These are phyloP conservation scores for Penicillium pulvis DNA, from an alignment of 495 filamentous ascomycete species.

Conservation along the genomic window DNA sequence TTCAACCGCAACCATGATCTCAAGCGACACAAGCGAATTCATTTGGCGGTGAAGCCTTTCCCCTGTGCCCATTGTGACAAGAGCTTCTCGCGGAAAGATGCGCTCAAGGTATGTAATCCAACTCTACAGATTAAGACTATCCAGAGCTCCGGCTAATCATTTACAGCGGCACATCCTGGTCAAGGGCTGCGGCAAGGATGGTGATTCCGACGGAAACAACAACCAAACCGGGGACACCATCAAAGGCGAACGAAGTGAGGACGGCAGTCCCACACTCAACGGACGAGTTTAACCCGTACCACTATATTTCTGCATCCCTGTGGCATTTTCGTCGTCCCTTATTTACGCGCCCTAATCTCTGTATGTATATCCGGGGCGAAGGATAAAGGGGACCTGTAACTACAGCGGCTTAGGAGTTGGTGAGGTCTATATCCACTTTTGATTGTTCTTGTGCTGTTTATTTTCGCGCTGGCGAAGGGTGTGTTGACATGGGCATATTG, in stretches of 20 bases:
- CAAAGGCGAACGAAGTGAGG: slow-evolving; percentile 30
- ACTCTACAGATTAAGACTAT: neutral
- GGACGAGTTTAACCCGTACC: slow-evolving; percentile 18
- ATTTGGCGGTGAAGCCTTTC: slow-evolving; percentile 93
- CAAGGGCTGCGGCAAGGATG: slow-evolving; percentile 79
- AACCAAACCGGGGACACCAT: slow-evolving; percentile 15
- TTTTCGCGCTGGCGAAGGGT: slow-evolving; percentile 18
- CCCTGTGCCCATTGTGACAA: slow-evolving; percentile 92
- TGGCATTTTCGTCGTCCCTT: neutral
- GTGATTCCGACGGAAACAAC: slow-evolving; percentile 27
- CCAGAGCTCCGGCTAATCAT: slow-evolving; percentile 14
- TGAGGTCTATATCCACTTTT: slow-evolving; percentile 7
- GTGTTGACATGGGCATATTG: slow-evolving; percentile 22
- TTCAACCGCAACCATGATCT: slow-evolving; percentile 98
- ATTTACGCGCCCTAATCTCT: slow-evolving; percentile 2
- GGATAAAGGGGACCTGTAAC: slow-evolving; percentile 15
- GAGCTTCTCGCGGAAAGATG: slow-evolving; percentile 96
- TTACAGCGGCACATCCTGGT: slow-evolving; percentile 85
- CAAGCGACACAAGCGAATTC: slow-evolving; percentile 93
- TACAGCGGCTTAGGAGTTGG: slow-evolving; percentile 27
- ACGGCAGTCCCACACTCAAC: slow-evolving; percentile 28
- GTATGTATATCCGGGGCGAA: slow-evolving; percentile 17
- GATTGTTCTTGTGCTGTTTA: slow-evolving; percentile 10
- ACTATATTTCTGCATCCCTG: slow-evolving; percentile 10
- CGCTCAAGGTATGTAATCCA: slow-evolving; percentile 73